Evolutionary conservation across 176 grass and related monocot species (phyloP).

Genomic region (Otatea glauca): DNA sequence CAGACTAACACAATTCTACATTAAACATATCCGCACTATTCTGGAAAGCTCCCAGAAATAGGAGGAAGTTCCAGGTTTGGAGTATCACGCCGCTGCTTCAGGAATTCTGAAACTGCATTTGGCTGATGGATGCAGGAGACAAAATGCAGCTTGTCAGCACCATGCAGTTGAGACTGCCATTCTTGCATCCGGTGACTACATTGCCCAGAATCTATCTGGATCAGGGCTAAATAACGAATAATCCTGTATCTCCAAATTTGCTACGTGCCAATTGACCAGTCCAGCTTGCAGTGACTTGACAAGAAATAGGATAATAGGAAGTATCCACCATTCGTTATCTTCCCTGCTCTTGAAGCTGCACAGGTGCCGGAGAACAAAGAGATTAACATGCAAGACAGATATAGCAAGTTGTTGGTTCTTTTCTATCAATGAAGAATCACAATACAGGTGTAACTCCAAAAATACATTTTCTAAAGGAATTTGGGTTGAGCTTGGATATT

Average conservation of each 20-base stretch:
- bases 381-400: conserved; percentile 10
- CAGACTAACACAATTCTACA: conserved; percentile 11
- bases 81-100: not conserved
- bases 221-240: conserved; percentile 72
- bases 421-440: not conserved
- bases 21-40: conserved; percentile 21
- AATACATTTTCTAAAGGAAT: not conserved
- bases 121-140: not conserved
- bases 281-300: conserved; percentile 73
- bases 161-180: not conserved
- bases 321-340: conserved; percentile 85
- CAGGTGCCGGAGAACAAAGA: conserved; percentile 11
- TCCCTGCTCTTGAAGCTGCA: conserved; percentile 62
- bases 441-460: conserved; percentile 1
- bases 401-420: not conserved
- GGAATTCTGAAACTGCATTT: not conserved
- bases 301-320: conserved; percentile 66
- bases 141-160: conserved; percentile 25
- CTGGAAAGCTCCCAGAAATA: conserved; percentile 40
- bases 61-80: conserved; percentile 33
- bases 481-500: not conserved
- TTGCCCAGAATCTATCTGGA: conserved; percentile 93
- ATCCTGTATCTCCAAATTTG: conserved; percentile 91
- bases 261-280: conserved; percentile 83
- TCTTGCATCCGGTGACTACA: conserved; percentile 37